phyloP scores from a whole-genome alignment of 306 rosid genomes.

The Quercus cerris region DNA sequence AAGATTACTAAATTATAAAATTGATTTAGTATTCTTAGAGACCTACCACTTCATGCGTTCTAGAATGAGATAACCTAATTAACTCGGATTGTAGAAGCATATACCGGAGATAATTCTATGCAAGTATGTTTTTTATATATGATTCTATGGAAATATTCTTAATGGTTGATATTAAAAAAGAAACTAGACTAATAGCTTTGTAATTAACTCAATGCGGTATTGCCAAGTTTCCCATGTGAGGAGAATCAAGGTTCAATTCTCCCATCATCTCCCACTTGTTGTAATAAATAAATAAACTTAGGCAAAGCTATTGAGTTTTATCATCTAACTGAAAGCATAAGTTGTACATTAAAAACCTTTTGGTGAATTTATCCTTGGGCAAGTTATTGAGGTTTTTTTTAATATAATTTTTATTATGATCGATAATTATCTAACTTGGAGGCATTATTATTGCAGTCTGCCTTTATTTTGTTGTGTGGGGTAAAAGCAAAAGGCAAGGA shows the following conservation, averaged over 20 bases:
- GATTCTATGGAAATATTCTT: neutral
- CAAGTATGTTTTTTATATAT: no score
- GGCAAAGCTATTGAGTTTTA: no score
- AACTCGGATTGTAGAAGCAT: neutral
- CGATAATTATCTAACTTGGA: slow-evolving; percentile 30
- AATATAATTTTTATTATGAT: neutral
- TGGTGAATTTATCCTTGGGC: neutral
- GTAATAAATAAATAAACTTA: no score
- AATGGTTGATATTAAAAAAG: neutral
- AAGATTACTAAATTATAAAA: neutral
- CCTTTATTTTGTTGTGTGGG: slow-evolving; percentile 80
- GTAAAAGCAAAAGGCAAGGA: slow-evolving; percentile 57
- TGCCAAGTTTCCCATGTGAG: no score
- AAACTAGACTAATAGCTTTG: no score
- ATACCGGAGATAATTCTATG: neutral
- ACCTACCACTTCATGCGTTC: neutral
- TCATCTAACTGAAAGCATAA: no score
- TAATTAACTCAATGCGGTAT: no score
- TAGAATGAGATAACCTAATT: neutral
- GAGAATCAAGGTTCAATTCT: no score
- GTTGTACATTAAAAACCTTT: no score
- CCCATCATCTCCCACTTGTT: no score
- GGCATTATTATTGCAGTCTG: slow-evolving; percentile 59
- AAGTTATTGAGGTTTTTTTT: neutral
- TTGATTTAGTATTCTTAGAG: neutral